Conservation (phyloP, 1,284 basidiomycete species). For the Melampsora americana region DNA sequence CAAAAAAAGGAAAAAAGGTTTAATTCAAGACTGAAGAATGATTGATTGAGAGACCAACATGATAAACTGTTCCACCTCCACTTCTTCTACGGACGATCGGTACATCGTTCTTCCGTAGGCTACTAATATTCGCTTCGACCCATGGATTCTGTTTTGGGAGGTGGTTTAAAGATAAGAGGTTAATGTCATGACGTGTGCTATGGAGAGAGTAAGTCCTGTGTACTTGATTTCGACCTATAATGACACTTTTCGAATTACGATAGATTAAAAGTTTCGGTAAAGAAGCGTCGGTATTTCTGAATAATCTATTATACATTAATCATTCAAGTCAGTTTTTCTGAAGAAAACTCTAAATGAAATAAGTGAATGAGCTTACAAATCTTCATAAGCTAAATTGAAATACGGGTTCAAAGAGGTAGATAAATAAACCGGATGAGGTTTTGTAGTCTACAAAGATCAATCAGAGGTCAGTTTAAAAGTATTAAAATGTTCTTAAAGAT, state of each 20-base stretch:
- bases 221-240: constrained; percentile 85
- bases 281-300: constrained; percentile 51
- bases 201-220: neutral
- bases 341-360: neutral
- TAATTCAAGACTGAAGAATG: neutral
- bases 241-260: constrained; percentile 81
- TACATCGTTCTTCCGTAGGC: constrained; percentile 61
- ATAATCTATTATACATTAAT: constrained; percentile 9
- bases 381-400: constrained; percentile 30
- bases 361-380: constrained; percentile 9
- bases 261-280: constrained; percentile 80
- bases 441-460: no score
- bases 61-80: constrained; percentile 97
- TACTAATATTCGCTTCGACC: constrained; percentile 81
- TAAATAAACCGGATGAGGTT: neutral
- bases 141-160: constrained; percentile 89
- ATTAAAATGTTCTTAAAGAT: no score
- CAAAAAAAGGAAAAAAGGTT: constrained; percentile 15
- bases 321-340: neutral
- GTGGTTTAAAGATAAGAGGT: constrained; percentile 1
- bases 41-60: constrained; percentile 64
- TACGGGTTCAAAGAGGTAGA: constrained; percentile 24
- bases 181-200: constrained; percentile 1
- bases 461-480: no score
- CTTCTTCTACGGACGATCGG: constrained; percentile 82